These are phyloP conservation scores for Fusarium fujikuroi DNA, from an alignment of 2,329 filamentous ascomycete genomes.

Conservation along the genomic window DNA sequence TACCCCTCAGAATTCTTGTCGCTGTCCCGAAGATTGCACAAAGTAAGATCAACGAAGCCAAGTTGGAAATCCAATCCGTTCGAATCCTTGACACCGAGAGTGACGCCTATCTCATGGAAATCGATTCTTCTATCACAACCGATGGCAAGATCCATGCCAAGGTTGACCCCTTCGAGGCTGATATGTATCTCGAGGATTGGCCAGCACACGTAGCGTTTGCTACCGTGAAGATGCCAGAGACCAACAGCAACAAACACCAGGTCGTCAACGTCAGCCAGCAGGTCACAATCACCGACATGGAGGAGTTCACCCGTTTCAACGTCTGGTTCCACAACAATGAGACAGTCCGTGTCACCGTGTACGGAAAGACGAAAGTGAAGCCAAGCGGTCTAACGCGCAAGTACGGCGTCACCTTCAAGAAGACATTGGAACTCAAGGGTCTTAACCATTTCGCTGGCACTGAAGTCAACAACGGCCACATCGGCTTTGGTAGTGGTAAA, in stretches of 20 bases:
- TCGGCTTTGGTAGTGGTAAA: conserved; percentile 53
- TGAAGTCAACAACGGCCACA: conserved; percentile 60
- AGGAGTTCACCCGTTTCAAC: conserved; percentile 66
- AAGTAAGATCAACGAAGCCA: conserved; percentile 63
- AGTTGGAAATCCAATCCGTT: conserved; percentile 63
- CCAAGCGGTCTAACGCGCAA: conserved; percentile 60
- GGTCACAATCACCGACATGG: conserved; percentile 57
- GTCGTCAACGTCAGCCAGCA: conserved; percentile 63
- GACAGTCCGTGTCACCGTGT: conserved; percentile 60
- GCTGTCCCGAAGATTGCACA: conserved; percentile 67
- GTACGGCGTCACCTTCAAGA: conserved; percentile 65
- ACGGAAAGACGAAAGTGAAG: conserved; percentile 63
- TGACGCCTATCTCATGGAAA: conserved; percentile 60
- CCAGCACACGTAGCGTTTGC: conserved; percentile 61
- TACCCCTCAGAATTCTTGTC: conserved; percentile 61
- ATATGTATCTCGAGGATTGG: conserved; percentile 65
- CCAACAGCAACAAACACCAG: conserved; percentile 59
- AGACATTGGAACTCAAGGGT: conserved; percentile 62
- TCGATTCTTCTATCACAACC: conserved; percentile 66
- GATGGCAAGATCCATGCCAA: conserved; percentile 63
- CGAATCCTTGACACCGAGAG: conserved; percentile 58
- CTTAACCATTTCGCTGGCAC: conserved; percentile 67
- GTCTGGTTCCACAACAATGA: conserved; percentile 63
- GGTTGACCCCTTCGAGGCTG: conserved; percentile 61
- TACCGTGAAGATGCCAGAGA: conserved; percentile 62